phyloP scores from a whole-genome alignment of 2,329 filamentous ascomycete genomes.

The Colletotrichum phormii region DNA sequence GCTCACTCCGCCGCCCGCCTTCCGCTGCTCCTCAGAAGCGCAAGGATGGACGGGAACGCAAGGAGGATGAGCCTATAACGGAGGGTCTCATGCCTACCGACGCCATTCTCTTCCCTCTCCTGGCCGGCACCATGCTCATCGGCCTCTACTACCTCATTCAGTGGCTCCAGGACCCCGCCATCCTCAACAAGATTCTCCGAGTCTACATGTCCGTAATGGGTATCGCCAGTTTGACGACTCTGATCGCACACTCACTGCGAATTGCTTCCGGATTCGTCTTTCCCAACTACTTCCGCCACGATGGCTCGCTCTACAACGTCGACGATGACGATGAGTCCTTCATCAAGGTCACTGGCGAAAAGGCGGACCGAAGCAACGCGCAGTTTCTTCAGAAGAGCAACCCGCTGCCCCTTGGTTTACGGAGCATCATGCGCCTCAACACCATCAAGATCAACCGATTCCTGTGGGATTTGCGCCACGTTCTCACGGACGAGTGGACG shows the following conservation, averaged over 20 bases:
- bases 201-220: constrained; percentile 87
- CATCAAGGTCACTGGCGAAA: constrained; percentile 29
- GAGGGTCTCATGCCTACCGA: constrained; percentile 79
- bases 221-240: constrained; percentile 78
- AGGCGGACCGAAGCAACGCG: neutral
- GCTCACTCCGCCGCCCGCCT: constrained; percentile 84
- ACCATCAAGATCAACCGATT: constrained; percentile 32
- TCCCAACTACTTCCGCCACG: constrained; percentile 73
- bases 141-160: constrained; percentile 90
- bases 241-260: constrained; percentile 79
- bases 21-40: constrained; percentile 74
- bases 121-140: constrained; percentile 78
- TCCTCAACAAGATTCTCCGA: constrained; percentile 85
- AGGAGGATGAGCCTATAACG: constrained; percentile 51
- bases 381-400: constrained; percentile 37
- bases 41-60: constrained; percentile 56
- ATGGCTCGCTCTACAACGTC: constrained; percentile 58
- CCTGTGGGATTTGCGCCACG: constrained; percentile 64
- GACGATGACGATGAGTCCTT: constrained; percentile 55
- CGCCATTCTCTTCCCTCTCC: constrained; percentile 84
- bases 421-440: neutral
- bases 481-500: constrained; percentile 64
- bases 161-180: constrained; percentile 82
- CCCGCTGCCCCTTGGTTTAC: constrained; percentile 47
- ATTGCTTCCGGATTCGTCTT: constrained; percentile 76